These are phyloP conservation scores for Penicillium antarcticum DNA, from an alignment of 495 filamentous ascomycete species.

Conservation along the genomic window DNA sequence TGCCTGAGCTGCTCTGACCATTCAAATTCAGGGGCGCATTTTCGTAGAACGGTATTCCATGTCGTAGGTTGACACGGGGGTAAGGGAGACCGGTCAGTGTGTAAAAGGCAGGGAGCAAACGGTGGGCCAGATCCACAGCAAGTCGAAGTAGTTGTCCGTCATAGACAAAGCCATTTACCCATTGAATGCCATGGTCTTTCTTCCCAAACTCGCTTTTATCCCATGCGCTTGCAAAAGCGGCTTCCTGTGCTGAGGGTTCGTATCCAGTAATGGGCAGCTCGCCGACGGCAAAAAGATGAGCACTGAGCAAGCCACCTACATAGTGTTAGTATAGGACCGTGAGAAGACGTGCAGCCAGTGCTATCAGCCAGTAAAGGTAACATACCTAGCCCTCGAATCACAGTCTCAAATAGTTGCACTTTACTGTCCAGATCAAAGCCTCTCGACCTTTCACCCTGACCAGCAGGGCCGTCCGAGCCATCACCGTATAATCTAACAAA, in stretches of 20 bases:
- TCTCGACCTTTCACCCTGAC: constrained; percentile 67
- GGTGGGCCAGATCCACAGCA: constrained; percentile 76
- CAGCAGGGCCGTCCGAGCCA: constrained; percentile 64
- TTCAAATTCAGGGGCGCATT: constrained; percentile 67
- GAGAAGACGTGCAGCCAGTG: background rate
- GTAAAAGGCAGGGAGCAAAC: constrained; percentile 86
- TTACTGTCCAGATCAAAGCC: constrained; percentile 97
- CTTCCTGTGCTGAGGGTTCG: constrained; percentile 41
- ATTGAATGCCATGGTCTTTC: constrained; percentile 55
- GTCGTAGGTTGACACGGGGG: constrained; percentile 86
- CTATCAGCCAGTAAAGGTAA: background rate
- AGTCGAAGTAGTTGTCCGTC: constrained; percentile 85
- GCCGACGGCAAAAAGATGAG: constrained; percentile 88
- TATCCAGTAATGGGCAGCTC: constrained; percentile 84
- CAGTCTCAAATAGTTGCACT: constrained; percentile 96
- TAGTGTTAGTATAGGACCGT: background rate
- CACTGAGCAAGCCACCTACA: constrained; percentile 75
- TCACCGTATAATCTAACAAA: constrained; percentile 88
- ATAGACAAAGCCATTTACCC: constrained; percentile 78
- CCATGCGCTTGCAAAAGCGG: constrained; percentile 37
- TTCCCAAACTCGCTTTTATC: constrained; percentile 28
- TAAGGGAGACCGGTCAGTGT: constrained; percentile 90
- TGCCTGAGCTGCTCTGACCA: background rate
- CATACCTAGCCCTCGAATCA: constrained; percentile 80
- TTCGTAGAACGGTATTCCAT: constrained; percentile 86